A percentile compares a stretch with the other conserved stretches of the same genome.
Conservation (phyloP, 306 rosid genomes). For the Prinsepia uniflora region DNA sequence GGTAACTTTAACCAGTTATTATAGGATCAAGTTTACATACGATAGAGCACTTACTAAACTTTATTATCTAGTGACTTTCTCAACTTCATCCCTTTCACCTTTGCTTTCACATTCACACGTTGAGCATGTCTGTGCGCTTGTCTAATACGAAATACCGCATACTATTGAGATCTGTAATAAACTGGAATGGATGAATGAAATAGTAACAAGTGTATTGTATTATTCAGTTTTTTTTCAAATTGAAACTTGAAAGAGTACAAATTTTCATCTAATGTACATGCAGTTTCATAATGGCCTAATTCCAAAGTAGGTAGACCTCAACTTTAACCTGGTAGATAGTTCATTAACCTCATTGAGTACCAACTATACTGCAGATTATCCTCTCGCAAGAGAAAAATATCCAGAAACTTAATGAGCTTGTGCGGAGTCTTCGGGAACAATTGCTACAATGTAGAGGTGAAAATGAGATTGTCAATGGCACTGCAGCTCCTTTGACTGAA, state of each 20-base stretch:
- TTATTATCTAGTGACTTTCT: background rate
- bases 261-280: background rate
- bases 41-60: background rate
- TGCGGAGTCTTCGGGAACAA: conserved; percentile 45
- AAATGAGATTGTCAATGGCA: conserved; percentile 32
- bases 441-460: conserved; percentile 44
- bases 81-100: background rate
- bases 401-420: conserved; percentile 50
- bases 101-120: background rate
- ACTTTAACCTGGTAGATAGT: conserved; percentile 3
- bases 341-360: background rate
- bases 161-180: background rate
- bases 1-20: background rate
- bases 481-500: conserved; percentile 36
- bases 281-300: background rate
- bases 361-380: conserved; percentile 40
- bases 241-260: background rate
- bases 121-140: background rate
- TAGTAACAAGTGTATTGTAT: background rate
- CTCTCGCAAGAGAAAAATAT: conserved; percentile 66
- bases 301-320: background rate
- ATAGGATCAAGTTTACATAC: background rate
- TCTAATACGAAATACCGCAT: background rate
- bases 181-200: background rate
- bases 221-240: background rate